Evolutionary conservation across 352 stramenopile genomes (phyloP).

Genomic region (Phytopythium delawarense): DNA sequence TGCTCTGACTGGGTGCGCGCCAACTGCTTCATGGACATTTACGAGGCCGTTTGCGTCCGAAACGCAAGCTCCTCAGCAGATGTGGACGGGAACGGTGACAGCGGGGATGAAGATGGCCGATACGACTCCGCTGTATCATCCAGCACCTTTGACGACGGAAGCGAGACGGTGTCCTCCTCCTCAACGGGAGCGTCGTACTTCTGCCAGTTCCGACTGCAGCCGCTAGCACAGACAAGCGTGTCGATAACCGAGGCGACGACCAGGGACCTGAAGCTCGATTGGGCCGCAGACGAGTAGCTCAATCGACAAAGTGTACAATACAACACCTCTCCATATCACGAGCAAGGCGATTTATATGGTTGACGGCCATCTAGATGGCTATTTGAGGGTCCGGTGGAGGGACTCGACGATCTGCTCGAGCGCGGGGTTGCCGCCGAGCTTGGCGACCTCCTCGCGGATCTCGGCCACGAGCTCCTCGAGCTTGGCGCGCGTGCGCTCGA

Average conservation of each 20-base stretch:
- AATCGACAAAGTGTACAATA: background rate
- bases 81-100: constrained; percentile 2
- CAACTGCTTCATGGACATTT: constrained; percentile 63
- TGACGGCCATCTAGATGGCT: background rate
- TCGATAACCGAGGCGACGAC: constrained; percentile 24
- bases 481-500: constrained; percentile 52
- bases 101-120: constrained; percentile 2
- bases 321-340: background rate
- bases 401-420: constrained; percentile 54
- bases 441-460: constrained; percentile 44
- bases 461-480: constrained; percentile 40
- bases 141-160: background rate
- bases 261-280: constrained; percentile 14
- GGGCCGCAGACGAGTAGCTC: constrained; percentile 18
- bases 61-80: constrained; percentile 3
- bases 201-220: constrained; percentile 34
- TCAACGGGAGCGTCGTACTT: constrained; percentile 8
- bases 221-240: constrained; percentile 16
- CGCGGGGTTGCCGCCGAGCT: constrained; percentile 49
- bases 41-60: constrained; percentile 41
- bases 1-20: constrained; percentile 39
- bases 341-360: background rate
- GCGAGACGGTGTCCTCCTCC: background rate
- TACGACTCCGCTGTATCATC: background rate
- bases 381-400: constrained; percentile 47